Percentiles rank a stretch among this genome's conserved stretches.
Evolutionary conservation across 2,329 filamentous ascomycete species (phyloP).

Genomic region (Pseudocercospora musae): DNA sequence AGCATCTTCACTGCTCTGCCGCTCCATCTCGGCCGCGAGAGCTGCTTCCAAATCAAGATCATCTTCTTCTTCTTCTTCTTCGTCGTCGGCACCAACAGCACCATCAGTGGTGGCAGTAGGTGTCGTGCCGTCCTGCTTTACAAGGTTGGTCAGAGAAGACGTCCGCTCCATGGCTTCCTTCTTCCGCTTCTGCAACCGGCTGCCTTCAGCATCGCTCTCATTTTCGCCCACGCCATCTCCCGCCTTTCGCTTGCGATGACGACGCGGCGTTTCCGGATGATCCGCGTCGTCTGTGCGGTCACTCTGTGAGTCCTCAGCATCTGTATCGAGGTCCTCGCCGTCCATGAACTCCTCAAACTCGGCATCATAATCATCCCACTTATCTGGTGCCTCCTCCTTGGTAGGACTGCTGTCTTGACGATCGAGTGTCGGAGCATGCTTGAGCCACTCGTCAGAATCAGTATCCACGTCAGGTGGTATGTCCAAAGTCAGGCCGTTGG

Average conservation of each 20-base stretch:
- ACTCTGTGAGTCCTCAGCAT: slow-evolving; percentile 24
- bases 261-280: slow-evolving; percentile 25
- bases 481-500: slow-evolving; percentile 14
- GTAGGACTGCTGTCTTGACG: slow-evolving; percentile 32
- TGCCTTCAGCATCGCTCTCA: slow-evolving; percentile 43
- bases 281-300: slow-evolving; percentile 19
- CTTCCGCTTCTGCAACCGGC: slow-evolving; percentile 47
- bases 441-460: slow-evolving; percentile 43
- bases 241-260: slow-evolving; percentile 32
- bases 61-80: slow-evolving; percentile 36
- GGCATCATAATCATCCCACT: slow-evolving; percentile 55
- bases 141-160: slow-evolving; percentile 44
- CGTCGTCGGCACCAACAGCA: slow-evolving; percentile 38
- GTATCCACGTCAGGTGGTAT: slow-evolving; percentile 33
- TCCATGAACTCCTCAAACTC: slow-evolving; percentile 73
- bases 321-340: slow-evolving; percentile 34
- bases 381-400: slow-evolving; percentile 34
- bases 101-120: slow-evolving; percentile 37
- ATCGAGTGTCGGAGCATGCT: slow-evolving; percentile 47
- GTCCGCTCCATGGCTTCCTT: slow-evolving; percentile 47
- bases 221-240: slow-evolving; percentile 34
- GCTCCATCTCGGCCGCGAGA: slow-evolving; percentile 44
- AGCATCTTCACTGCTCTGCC: slow-evolving; percentile 21
- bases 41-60: slow-evolving; percentile 57
- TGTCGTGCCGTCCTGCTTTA: slow-evolving; percentile 18